phyloP scores from a whole-genome alignment of 805 yeast species.

The Cyberlindnera americana region DNA sequence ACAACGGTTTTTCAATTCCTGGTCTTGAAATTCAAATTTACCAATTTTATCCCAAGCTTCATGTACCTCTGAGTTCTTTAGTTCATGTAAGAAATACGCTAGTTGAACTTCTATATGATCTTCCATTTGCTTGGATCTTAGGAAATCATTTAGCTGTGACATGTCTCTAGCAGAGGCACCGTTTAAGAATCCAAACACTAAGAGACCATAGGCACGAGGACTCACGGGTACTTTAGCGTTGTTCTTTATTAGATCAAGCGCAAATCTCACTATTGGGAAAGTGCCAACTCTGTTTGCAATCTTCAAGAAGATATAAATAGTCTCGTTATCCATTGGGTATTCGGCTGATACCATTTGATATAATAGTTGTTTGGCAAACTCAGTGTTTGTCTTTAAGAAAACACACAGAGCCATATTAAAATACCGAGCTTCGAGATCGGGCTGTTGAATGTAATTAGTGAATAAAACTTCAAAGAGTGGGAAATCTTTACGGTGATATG shows the following conservation, averaged over 20 bases:
- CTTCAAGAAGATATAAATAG: conserved; percentile 19
- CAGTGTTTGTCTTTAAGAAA: conserved; percentile 21
- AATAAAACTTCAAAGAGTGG: conserved; percentile 21
- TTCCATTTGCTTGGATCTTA: conserved; percentile 2
- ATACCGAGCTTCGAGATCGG: conserved; percentile 7
- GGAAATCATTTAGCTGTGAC: conserved; percentile 3
- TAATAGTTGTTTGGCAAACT: conserved; percentile 26
- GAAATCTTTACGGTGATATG: conserved; percentile 2
- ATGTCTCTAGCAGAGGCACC: conserved; percentile 13
- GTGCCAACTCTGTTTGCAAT: conserved; percentile 17
- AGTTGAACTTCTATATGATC: conserved; percentile 9
- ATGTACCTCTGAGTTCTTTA: conserved; percentile 3
- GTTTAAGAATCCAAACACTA: conserved; percentile 12
- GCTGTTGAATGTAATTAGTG: conserved; percentile 18
- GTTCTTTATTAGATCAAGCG: conserved; percentile 20
- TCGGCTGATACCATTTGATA: conserved; percentile 26
- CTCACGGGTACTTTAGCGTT: conserved; percentile 22
- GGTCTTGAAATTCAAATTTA: background rate
- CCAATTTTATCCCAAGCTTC: conserved; percentile 6
- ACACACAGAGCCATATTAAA: conserved; percentile 25
- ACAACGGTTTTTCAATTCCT: conserved; percentile 8
- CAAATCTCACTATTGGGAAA: conserved; percentile 21
- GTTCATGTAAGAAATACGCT: conserved; percentile 8
- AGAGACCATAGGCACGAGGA: conserved; percentile 15
- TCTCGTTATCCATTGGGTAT: conserved; percentile 23